Conservation (phyloP, 306 rosid genomes). For the Cucumis melo region DNA sequence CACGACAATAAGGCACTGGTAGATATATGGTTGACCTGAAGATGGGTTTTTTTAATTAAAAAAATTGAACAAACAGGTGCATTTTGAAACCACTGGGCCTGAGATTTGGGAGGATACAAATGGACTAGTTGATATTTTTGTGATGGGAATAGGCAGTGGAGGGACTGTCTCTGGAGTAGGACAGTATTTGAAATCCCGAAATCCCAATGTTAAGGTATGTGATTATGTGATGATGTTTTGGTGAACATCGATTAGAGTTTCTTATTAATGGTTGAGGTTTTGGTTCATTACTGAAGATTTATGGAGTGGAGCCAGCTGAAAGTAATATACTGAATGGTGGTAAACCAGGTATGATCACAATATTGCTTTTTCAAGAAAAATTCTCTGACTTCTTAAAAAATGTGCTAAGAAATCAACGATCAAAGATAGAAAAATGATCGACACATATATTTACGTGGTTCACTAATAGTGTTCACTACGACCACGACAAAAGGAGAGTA, state of each 20-base stretch:
- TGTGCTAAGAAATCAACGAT: too few relatives aligned
- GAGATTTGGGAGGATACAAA: slow-evolving; percentile 97
- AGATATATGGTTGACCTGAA: neutral
- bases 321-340: slow-evolving; percentile 83
- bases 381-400: neutral
- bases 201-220: slow-evolving; percentile 76
- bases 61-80: slow-evolving; percentile 34
- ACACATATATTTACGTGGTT: too few relatives aligned
- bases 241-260: neutral
- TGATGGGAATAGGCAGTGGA: slow-evolving; percentile 98
- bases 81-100: slow-evolving; percentile 96
- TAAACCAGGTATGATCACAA: slow-evolving; percentile 53
- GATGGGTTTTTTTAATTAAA: neutral
- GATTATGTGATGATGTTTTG: neutral
- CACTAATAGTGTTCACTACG: too few relatives aligned
- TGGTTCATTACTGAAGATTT: slow-evolving; percentile 24
- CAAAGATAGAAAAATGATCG: too few relatives aligned
- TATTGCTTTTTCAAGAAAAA: neutral
- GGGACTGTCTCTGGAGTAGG: slow-evolving; percentile 97
- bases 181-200: slow-evolving; percentile 75
- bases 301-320: slow-evolving; percentile 92
- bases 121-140: slow-evolving; percentile 89
- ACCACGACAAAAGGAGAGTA: too few relatives aligned
- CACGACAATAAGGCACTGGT: neutral
- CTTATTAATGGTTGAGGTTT: slow-evolving; percentile 8